Evolutionary conservation across 2,329 filamentous ascomycete genomes (phyloP).

Genomic region (Diaporthe citriasiana): DNA sequence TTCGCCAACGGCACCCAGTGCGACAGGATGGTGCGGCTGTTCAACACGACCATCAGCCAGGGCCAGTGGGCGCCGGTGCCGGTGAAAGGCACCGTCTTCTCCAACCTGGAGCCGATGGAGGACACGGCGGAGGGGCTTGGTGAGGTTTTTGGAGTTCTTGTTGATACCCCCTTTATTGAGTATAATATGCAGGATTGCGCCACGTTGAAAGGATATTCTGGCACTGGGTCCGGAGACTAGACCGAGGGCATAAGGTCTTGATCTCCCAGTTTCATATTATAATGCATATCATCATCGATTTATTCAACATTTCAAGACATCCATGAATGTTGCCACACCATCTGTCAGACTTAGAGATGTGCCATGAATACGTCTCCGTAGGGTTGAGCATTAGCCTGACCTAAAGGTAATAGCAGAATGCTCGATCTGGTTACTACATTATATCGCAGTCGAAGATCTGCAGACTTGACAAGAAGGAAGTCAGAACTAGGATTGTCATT

Average conservation of each 20-base stretch:
- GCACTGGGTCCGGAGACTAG: constrained; percentile 40
- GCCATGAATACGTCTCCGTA: neutral
- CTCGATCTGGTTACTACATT: neutral
- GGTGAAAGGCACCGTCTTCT: constrained; percentile 47
- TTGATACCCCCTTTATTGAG: constrained; percentile 53
- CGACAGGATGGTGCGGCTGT: constrained; percentile 54
- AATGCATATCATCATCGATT: neutral
- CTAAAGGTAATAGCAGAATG: too few species aligned
- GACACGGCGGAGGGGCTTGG: constrained; percentile 40
- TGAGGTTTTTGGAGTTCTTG: constrained; percentile 49
- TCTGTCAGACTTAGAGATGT: neutral
- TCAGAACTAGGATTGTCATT: neutral
- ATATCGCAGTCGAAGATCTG: neutral
- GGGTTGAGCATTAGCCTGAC: neutral
- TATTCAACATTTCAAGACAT: neutral
- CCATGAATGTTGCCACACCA: neutral
- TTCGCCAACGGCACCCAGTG: constrained; percentile 62
- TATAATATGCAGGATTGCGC: constrained; percentile 51
- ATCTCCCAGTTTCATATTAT: constrained; percentile 6
- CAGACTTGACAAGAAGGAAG: neutral
- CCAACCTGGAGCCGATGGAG: constrained; percentile 47
- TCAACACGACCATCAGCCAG: constrained; percentile 49
- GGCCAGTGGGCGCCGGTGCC: constrained; percentile 46
- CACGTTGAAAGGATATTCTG: constrained; percentile 48
- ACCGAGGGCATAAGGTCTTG: constrained; percentile 10